Base-by-base conservation (phyloP, 345 rosid species). In the Viola odorata region DNA sequence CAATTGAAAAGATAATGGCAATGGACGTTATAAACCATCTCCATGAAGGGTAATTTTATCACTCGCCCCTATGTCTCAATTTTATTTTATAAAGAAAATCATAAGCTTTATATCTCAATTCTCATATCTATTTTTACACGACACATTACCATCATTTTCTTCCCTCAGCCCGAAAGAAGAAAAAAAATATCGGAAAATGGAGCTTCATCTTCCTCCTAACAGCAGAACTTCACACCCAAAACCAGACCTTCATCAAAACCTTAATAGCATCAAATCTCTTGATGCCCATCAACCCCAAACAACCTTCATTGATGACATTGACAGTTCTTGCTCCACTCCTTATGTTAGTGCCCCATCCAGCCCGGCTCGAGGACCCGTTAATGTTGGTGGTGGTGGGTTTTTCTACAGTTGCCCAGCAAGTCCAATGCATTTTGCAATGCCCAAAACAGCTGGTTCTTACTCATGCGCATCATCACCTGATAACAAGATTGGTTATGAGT, bases 301-400 rank as follows among this genome's bases (percentile, higher is more conserved):
- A 11, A 11, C 10, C 55, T 70, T 51, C 14, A 15, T 37, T 48
- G 86, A 80, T 15, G 81, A 78, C 38, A 37, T 69, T 13, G 89
- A 82, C 73, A 82, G 89, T 63, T 72, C 81, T 63, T 90, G 95
- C 69, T 94, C 99, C n/a, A 84, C 99, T 12, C 99, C 99, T 9
- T 94, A 84, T 69, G 99, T 89, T 12, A 87, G 96, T 55, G 99
- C 97, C 23, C 99, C 99, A 32, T 94, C 99, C 0, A 90, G 96
- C 71, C 99, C 99, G 23, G 91, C 91, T 41, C 86, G 91, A 32
- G 72, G 81, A 58, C 68, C 66, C 23, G 38, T 53, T 5, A 65
- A 57, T 3, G n/a, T n/a, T n/a, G 81, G 81, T 0, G 88, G 96
- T 3, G 81, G 81, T 0, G 88, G 96, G 14, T 94, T 84, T 66